Percentiles rank a stretch among this genome's conserved stretches.
These are phyloP conservation scores for Pseudogymnoascus sp. DNA, from an alignment of 2,329 filamentous ascomycete species.

Conservation along the genomic window DNA sequence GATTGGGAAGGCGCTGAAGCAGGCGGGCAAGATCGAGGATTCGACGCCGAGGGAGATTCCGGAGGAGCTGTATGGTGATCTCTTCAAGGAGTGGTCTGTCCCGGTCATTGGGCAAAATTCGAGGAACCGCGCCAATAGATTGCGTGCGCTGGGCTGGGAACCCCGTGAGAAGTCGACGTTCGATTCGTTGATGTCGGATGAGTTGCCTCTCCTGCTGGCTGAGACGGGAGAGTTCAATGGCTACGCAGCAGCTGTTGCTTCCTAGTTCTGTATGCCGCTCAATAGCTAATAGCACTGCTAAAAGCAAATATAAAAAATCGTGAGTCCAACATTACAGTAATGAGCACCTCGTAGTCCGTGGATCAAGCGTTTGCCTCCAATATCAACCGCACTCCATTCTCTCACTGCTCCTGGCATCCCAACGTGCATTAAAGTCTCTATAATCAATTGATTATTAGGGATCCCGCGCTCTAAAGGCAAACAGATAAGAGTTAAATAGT, in stretches of 20 bases:
- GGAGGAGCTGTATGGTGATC: constrained; percentile 33
- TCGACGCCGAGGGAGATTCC: constrained; percentile 32
- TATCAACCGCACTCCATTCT: neutral
- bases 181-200: constrained; percentile 36
- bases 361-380: neutral
- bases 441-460: neutral
- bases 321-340: neutral
- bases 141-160: constrained; percentile 40
- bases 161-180: constrained; percentile 37
- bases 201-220: constrained; percentile 34
- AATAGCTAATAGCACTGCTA: neutral
- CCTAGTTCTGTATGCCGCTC: constrained; percentile 6
- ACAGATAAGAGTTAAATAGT: neutral
- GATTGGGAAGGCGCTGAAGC: constrained; percentile 34
- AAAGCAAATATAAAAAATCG: neutral
- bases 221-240: constrained; percentile 21
- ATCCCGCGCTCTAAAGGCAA: neutral
- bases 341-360: neutral
- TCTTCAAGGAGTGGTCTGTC: constrained; percentile 34
- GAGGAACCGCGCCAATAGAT: constrained; percentile 37
- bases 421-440: neutral
- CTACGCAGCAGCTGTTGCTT: constrained; percentile 14
- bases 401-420: neutral
- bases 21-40: constrained; percentile 33
- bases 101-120: constrained; percentile 37